Percentiles rank a stretch among this genome's conserved stretches.
Evolutionary conservation across 2,329 filamentous ascomycete species (phyloP).

Genomic region (Colletotrichum orchidophilum): DNA sequence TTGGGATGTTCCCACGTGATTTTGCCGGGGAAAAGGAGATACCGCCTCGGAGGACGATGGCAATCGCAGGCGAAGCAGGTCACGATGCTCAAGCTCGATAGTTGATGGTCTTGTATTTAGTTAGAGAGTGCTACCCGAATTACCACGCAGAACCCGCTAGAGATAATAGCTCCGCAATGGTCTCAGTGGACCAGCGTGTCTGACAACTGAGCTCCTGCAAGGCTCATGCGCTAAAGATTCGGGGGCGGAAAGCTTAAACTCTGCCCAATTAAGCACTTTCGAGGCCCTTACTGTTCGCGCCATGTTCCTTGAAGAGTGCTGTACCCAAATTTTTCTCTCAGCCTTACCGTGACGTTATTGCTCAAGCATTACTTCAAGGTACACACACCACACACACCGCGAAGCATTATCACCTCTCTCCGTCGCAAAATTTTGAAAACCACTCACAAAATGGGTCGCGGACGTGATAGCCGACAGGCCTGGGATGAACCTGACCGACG

Average conservation of each 20-base stretch:
- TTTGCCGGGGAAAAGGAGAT: no score
- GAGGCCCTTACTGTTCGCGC: background rate
- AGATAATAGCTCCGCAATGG: constrained; percentile 8
- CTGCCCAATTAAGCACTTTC: background rate
- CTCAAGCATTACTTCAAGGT: background rate
- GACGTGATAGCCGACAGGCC: constrained; percentile 65
- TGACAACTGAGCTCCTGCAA: constrained; percentile 1
- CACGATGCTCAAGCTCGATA: background rate
- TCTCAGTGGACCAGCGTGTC: constrained; percentile 14
- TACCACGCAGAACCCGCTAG: constrained; percentile 4
- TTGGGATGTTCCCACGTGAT: no score
- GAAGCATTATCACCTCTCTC: background rate
- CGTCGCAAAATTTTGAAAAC: background rate
- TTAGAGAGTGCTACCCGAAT: no score
- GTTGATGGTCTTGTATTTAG: background rate
- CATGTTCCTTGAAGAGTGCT: background rate
- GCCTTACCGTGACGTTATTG: constrained; percentile 27
- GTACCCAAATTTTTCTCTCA: constrained; percentile 19
- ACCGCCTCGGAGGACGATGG: background rate
- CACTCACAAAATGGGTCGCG: constrained; percentile 13
- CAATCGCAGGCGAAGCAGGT: background rate
- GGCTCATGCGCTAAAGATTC: constrained; percentile 15
- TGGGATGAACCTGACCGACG: constrained; percentile 65
- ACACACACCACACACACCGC: no score
- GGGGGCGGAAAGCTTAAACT: constrained; percentile 11